A percentile compares a stretch with the other conserved stretches of the same genome.
phyloP scores from a whole-genome alignment of 2,329 filamentous ascomycete species.

The Orbilia javanica region DNA sequence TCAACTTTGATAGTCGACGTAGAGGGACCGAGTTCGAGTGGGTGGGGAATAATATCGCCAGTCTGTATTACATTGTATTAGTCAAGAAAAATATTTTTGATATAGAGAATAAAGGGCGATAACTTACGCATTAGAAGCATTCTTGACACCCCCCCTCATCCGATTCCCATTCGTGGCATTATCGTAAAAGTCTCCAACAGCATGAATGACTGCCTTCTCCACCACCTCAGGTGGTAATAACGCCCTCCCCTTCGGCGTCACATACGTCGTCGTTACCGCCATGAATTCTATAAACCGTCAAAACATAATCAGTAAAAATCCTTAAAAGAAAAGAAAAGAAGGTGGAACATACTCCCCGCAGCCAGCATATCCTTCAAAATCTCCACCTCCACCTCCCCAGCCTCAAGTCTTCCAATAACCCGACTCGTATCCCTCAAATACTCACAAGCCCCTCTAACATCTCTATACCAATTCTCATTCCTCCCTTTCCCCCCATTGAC shows the following conservation, averaged over 20 bases:
- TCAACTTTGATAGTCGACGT: slow-evolving; percentile 73
- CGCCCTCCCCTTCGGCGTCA: slow-evolving; percentile 66
- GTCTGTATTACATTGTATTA: slow-evolving; percentile 52
- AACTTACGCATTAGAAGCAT: slow-evolving; percentile 79
- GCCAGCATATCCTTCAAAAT: slow-evolving; percentile 77
- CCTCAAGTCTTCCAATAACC: slow-evolving; percentile 71
- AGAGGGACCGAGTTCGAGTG: slow-evolving; percentile 68
- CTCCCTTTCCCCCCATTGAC: slow-evolving; percentile 53
- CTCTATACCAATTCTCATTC: slow-evolving; percentile 60
- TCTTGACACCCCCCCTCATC: slow-evolving; percentile 80
- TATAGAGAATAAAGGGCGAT: background rate
- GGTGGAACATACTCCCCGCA: slow-evolving; percentile 70
- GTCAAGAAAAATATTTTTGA: background rate
- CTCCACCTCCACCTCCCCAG: slow-evolving; percentile 76
- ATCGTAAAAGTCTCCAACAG: slow-evolving; percentile 72
- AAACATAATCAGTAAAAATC: slow-evolving; percentile 48
- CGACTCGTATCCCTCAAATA: slow-evolving; percentile 64
- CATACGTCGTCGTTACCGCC: slow-evolving; percentile 64
- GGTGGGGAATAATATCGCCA: slow-evolving; percentile 60
- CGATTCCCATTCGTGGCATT: slow-evolving; percentile 85
- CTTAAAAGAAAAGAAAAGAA: background rate
- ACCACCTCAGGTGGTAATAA: slow-evolving; percentile 73
- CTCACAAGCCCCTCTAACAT: slow-evolving; percentile 53
- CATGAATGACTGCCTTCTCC: slow-evolving; percentile 74
- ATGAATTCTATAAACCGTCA: slow-evolving; percentile 16